Percentiles rank a stretch among this genome's conserved stretches.
These are phyloP conservation scores for Cordyceps sp. DNA, from an alignment of 2,329 filamentous ascomycete species.

Conservation along the genomic window DNA sequence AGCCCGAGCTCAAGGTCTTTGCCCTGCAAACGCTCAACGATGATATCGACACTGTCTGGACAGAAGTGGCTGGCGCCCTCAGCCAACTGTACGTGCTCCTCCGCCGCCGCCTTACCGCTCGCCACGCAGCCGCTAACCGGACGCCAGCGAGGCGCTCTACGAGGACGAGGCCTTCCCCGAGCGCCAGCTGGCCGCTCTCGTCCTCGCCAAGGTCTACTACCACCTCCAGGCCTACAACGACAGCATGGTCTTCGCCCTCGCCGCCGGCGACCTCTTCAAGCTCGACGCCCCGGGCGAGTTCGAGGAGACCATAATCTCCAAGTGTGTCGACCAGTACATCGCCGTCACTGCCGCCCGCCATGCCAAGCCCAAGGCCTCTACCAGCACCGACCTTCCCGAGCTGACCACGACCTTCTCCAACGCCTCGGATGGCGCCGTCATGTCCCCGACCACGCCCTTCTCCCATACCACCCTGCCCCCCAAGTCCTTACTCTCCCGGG, in stretches of 20 bases:
- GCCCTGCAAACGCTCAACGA: constrained; percentile 90
- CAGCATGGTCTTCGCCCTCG: constrained; percentile 95
- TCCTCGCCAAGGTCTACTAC: constrained; percentile 96
- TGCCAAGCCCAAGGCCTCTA: constrained; percentile 22
- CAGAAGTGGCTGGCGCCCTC: constrained; percentile 82
- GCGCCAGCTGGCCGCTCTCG: constrained; percentile 81
- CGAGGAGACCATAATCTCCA: constrained; percentile 96
- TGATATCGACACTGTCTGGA: constrained; percentile 94
- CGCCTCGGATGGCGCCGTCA: constrained; percentile 50
- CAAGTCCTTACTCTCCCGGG: constrained; percentile 84
- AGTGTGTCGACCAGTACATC: constrained; percentile 97
- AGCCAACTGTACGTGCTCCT: constrained; percentile 61
- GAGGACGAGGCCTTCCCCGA: constrained; percentile 93
- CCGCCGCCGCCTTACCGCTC: neutral
- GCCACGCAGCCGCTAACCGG: constrained; percentile 3
- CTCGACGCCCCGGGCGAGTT: constrained; percentile 85
- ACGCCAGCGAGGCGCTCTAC: constrained; percentile 75
- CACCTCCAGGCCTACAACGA: constrained; percentile 98
- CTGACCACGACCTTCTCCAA: constrained; percentile 66
- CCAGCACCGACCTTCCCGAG: constrained; percentile 40
- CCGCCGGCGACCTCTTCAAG: constrained; percentile 88
- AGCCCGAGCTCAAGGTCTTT: constrained; percentile 86
- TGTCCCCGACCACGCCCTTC: constrained; percentile 87
- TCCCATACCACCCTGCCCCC: constrained; percentile 85
- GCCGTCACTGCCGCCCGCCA: constrained; percentile 45